Percentiles rank a stretch among this genome's conserved stretches.
phyloP scores from a whole-genome alignment of 192 early-diverging fungal species.

The Mortierella claussenii region DNA sequence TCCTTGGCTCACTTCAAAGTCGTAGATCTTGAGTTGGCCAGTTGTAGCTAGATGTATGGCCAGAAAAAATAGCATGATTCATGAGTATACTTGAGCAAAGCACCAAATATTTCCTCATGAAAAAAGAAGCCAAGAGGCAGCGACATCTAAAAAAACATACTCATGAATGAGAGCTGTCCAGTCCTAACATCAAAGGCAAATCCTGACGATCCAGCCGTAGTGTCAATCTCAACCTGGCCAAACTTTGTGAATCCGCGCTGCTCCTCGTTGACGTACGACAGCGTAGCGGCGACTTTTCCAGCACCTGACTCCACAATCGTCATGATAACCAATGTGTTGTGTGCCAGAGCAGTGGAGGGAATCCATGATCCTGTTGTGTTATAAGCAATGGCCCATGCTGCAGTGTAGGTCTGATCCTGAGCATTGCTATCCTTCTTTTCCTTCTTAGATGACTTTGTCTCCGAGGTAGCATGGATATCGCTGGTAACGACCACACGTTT shows the following conservation, averaged over 20 bases:
- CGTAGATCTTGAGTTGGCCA: conserved; percentile 38
- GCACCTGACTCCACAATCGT: conserved; percentile 30
- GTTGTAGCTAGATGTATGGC: conserved; percentile 34
- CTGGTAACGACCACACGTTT: conserved; percentile 52
- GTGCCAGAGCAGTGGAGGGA: conserved; percentile 53
- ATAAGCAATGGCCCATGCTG: conserved; percentile 56
- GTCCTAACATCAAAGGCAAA: conserved; percentile 38
- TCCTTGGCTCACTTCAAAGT: conserved; percentile 19
- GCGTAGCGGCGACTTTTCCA: conserved; percentile 21
- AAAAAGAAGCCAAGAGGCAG: not conserved
- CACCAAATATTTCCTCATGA: too few species aligned
- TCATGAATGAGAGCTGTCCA: conserved; percentile 51
- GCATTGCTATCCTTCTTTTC: conserved; percentile 17
- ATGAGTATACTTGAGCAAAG: too few species aligned
- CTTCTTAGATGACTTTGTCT: conserved; percentile 15
- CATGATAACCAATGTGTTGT: conserved; percentile 52
- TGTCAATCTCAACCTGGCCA: conserved; percentile 45
- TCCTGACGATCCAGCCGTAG: conserved; percentile 17
- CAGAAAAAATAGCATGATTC: too few species aligned
- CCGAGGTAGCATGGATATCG: conserved; percentile 16
- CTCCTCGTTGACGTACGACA: conserved; percentile 59
- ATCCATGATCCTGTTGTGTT: conserved; percentile 60
- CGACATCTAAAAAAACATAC: conserved; percentile 11
- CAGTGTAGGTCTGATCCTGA: conserved; percentile 10
- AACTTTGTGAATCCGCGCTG: conserved; percentile 54